These are phyloP conservation scores for Dictyostelium firmibasis DNA, from an alignment of 78 protist species.

Conservation along the genomic window DNA sequence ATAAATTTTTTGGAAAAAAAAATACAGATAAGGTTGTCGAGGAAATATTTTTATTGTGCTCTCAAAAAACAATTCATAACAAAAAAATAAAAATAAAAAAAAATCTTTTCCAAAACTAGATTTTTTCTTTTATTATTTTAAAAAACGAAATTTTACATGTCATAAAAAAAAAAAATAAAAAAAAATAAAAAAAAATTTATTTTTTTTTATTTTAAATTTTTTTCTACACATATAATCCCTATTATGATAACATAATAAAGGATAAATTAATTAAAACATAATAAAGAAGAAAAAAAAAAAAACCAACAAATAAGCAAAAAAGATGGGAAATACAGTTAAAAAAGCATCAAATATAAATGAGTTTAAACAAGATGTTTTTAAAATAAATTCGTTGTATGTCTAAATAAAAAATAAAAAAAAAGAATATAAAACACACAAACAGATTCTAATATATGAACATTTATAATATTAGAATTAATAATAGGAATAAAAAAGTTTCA, in stretches of 20 bases:
- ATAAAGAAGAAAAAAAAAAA: neutral
- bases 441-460: neutral
- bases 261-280: neutral
- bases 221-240: neutral
- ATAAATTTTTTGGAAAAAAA: conserved; percentile 86
- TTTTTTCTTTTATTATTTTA: neutral
- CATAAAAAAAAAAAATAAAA: neutral
- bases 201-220: neutral
- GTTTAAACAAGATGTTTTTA: neutral
- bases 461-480: neutral
- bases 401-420: neutral
- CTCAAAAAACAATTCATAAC: conserved; percentile 82
- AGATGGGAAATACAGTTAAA: neutral
- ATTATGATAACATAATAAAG: neutral
- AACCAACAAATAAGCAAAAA: neutral
- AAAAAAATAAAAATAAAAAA: conserved; percentile 8
- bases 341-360: neutral
- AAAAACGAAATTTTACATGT: neutral
- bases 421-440: neutral
- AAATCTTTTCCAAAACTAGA: neutral
- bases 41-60: conserved; percentile 83
- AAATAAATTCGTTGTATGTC: neutral
- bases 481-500: neutral
- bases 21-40: conserved; percentile 84
- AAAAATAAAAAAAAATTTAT: neutral